These are phyloP conservation scores for Sphagnum fallax DNA, from an alignment of 228 moss, liverwort and hornwort genomes.

Conservation along the genomic window DNA sequence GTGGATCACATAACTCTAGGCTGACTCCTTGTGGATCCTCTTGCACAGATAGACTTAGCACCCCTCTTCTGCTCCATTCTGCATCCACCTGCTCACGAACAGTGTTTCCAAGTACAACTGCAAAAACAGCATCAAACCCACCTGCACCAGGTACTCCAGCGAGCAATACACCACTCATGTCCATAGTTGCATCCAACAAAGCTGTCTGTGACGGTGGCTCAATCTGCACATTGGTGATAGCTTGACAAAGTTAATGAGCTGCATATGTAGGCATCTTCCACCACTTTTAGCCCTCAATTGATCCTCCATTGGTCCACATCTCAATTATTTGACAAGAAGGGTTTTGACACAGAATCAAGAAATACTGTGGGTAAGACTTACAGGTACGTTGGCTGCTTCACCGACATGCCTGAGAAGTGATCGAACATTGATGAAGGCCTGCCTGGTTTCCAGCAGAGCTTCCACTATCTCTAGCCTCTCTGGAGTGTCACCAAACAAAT, in stretches of 20 bases:
- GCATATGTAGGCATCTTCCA: no score
- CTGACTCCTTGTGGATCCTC: constrained; percentile 85
- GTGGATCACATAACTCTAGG: constrained; percentile 61
- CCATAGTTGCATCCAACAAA: constrained; percentile 73
- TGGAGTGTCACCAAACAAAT: constrained; percentile 23
- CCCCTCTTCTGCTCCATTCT: constrained; percentile 66
- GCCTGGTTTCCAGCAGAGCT: constrained; percentile 71
- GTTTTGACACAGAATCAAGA: not conserved
- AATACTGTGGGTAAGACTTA: constrained; percentile 22
- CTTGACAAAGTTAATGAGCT: not conserved
- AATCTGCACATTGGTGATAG: constrained; percentile 43
- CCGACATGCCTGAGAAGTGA: constrained; percentile 66
- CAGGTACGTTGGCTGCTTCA: constrained; percentile 82
- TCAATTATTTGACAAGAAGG: not conserved
- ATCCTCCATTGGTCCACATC: not conserved
- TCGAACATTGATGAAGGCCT: constrained; percentile 69
- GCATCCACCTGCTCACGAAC: constrained; percentile 47
- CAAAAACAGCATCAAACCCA: constrained; percentile 93
- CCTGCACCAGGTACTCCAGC: constrained; percentile 98
- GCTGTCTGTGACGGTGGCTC: constrained; percentile 83
- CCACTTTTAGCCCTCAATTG: no score
- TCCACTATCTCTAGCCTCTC: constrained; percentile 43
- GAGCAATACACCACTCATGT: constrained; percentile 66
- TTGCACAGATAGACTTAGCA: constrained; percentile 62
- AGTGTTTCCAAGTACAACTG: constrained; percentile 62